These are phyloP conservation scores for Vitis cinerea DNA, from an alignment of 164 flowering plant species.

Conservation along the genomic window DNA sequence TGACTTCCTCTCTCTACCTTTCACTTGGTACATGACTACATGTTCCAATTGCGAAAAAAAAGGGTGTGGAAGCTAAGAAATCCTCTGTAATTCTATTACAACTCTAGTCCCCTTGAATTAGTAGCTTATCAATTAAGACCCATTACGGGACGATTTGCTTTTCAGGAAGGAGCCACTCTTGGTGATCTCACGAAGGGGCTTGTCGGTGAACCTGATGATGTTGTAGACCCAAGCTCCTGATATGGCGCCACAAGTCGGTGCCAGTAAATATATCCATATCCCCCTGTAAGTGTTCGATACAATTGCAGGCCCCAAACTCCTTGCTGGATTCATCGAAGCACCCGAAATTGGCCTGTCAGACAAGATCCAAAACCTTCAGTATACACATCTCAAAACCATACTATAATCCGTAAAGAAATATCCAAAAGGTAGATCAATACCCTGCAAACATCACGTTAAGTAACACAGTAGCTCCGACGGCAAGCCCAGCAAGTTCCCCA, in stretches of 20 bases:
- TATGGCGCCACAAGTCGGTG: constrained; percentile 62
- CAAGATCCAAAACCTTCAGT: neutral
- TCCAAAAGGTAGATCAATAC: constrained; percentile 25
- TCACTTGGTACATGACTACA: no score
- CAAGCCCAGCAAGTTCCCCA: constrained; percentile 87
- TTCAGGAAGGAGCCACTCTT: constrained; percentile 56
- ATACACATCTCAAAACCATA: neutral
- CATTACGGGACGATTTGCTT: neutral
- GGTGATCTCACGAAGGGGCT: constrained; percentile 76
- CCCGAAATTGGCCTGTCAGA: constrained; percentile 74
- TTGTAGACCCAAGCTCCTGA: constrained; percentile 83
- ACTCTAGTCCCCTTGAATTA: no score
- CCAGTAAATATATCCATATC: constrained; percentile 70
- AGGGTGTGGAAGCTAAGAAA: no score
- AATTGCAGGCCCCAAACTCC: constrained; percentile 91
- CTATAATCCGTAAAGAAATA: neutral
- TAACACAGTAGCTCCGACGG: constrained; percentile 73
- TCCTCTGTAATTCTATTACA: no score
- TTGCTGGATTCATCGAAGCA: constrained; percentile 98
- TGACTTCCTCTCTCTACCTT: no score
- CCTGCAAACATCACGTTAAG: constrained; percentile 76
- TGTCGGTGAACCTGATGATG: constrained; percentile 67
- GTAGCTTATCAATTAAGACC: no score
- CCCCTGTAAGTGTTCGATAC: constrained; percentile 41
- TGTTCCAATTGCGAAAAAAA: no score